Percentiles rank a stretch among this genome's conserved stretches.
Conservation (phyloP, 176 grass and related monocot species). For the Saccharum spontaneum region DNA sequence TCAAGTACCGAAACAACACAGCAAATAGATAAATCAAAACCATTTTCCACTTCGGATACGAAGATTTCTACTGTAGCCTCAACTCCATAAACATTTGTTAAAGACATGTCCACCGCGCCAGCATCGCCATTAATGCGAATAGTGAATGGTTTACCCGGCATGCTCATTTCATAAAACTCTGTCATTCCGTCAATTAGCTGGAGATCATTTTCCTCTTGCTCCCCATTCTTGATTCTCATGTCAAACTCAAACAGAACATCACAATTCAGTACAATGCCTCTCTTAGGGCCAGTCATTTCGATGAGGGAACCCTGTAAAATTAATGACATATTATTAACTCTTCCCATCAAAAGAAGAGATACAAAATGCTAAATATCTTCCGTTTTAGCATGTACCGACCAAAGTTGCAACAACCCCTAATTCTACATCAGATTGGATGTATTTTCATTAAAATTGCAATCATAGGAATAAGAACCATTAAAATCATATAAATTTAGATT, state of each 20-base stretch:
- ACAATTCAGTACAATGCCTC: not conserved
- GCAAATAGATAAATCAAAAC: not conserved
- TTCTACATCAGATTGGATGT: too few species aligned
- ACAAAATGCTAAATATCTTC: too few species aligned
- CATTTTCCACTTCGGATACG: not conserved
- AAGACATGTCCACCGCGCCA: not conserved
- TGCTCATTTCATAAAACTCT: not conserved
- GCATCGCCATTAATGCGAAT: not conserved
- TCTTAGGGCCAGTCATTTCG: slow-evolving; percentile 1
- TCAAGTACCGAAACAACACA: not conserved
- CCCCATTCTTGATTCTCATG: not conserved
- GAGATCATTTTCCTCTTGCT: not conserved
- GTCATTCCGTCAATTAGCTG: not conserved
- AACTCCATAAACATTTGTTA: not conserved
- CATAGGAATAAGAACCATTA: too few species aligned
- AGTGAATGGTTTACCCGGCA: not conserved
- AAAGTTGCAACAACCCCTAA: too few species aligned
- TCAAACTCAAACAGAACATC: not conserved
- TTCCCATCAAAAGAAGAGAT: too few species aligned
- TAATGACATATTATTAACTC: too few species aligned
- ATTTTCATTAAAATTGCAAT: too few species aligned
- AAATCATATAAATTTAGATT: too few species aligned
- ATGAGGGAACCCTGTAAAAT: not conserved
- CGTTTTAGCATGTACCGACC: too few species aligned
- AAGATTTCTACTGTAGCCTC: not conserved